Evolutionary conservation across 2,329 filamentous ascomycete genomes (phyloP), one percentile per base, ranked within the genome.

Genomic region (Colletotrichum kahawae): DNA sequence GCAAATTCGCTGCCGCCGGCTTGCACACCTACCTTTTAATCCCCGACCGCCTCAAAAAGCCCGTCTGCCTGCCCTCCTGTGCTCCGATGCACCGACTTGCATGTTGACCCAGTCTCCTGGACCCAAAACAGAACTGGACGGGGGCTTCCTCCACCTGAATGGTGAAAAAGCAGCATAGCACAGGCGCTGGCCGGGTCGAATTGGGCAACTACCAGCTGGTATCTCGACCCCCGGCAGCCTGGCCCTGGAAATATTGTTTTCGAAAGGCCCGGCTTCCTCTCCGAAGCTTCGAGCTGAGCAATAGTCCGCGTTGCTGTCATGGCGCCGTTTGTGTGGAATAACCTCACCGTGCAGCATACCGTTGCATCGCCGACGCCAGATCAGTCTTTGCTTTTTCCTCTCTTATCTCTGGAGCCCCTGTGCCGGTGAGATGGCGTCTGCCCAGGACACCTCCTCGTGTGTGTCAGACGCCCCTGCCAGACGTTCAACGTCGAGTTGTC

Each of bases 371-470:
- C 68, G 38, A 27, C 62, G 68, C 62, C 60, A 54, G 24, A 43
- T 34, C 21, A 54, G 18, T 62, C 38, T 43, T 69, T 71, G 57
- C 59, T 33, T 66, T 65, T 64, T 64, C 56, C 29, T 57, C 43
- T 66, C 43, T 72, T 74, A 74, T 74, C 71, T 74, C 31, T 71
- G 36, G 7, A 16, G 54, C 27, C 62, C 62, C 54, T 67, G 54
- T 38, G 33, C 54, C 21, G 14, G 33, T 60, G 16, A 27, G n/a
- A 54, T 66, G 63, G 63, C 63, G 27, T 66, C 18, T 59, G 18
- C 29, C 29, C 29, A 13, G 27, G 56, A 29, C 56, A 29, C 9
- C 56, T 29, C 24, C 24, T 59, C 29, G 29, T 59, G 27, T 59
- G 24, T 27, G 27, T 13, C 24, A 24, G 24, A 36, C 27, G 36